These are phyloP conservation scores for Aspergillus sclerotioniger DNA, from an alignment of 495 filamentous ascomycete genomes.

Conservation along the genomic window DNA sequence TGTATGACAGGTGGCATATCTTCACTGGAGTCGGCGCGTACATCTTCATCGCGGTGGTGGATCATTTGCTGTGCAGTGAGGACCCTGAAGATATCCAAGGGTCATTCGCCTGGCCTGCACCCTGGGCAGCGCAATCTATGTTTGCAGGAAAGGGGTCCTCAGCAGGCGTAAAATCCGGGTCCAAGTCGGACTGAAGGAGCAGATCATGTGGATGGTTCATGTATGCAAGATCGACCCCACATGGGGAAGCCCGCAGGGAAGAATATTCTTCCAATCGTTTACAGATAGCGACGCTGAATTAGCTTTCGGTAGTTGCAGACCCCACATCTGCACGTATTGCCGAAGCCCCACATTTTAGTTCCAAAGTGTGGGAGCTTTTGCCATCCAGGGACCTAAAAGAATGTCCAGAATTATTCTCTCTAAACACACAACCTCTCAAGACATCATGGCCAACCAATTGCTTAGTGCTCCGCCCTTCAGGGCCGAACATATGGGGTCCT, in stretches of 20 bases:
- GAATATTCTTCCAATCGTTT: too few relatives aligned
- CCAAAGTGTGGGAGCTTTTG: too few relatives aligned
- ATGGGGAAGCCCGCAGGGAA: too few relatives aligned
- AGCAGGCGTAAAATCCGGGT: background rate
- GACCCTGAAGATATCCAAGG: constrained; percentile 1
- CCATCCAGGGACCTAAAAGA: too few relatives aligned
- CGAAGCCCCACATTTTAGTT: too few relatives aligned
- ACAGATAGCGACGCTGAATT: too few relatives aligned
- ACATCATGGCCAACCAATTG: constrained; percentile 21
- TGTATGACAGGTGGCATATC: constrained; percentile 48
- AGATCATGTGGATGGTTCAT: too few relatives aligned
- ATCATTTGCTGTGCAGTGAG: constrained; percentile 5
- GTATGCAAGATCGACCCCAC: too few relatives aligned
- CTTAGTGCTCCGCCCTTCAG: constrained; percentile 57
- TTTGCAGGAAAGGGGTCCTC: constrained; percentile 3
- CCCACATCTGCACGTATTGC: too few relatives aligned
- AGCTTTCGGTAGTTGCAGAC: too few relatives aligned
- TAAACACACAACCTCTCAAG: too few relatives aligned
- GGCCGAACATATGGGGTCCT: constrained; percentile 71
- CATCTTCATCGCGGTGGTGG: constrained; percentile 22
- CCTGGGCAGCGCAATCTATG: constrained; percentile 11
- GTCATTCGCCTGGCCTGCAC: constrained; percentile 18
- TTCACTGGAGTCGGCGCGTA: constrained; percentile 50
- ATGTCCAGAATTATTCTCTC: too few relatives aligned
- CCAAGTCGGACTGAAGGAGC: background rate